Conservation (phyloP, 192 early-diverging fungal species). For the Coemansia aciculifera region DNA sequence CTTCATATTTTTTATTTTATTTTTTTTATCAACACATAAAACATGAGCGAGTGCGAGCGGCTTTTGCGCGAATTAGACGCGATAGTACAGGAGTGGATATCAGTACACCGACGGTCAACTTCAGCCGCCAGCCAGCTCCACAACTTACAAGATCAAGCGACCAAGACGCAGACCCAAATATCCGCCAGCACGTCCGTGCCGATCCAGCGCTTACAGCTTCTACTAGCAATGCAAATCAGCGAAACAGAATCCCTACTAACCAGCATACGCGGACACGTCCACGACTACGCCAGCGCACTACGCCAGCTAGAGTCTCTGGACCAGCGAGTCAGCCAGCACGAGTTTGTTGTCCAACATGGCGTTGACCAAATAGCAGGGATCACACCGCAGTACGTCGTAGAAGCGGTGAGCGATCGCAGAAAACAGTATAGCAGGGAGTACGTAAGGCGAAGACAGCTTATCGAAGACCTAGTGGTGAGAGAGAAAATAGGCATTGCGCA, state of each 20-base stretch:
- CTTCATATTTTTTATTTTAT: background rate
- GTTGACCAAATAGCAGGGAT: slow-evolving; percentile 15
- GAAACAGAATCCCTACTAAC: background rate
- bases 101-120: background rate
- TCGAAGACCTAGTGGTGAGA: background rate
- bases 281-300: background rate
- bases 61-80: slow-evolving; percentile 19
- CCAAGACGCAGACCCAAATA: slow-evolving; percentile 1
- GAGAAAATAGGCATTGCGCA: background rate
- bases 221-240: slow-evolving; percentile 1
- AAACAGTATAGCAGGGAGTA: slow-evolving; percentile 13
- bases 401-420: background rate
- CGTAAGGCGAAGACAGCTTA: background rate
- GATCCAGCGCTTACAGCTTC: background rate
- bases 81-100: slow-evolving; percentile 16
- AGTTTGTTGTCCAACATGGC: background rate
- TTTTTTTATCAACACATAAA: background rate
- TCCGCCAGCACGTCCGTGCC: background rate
- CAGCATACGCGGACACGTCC: slow-evolving; percentile 1
- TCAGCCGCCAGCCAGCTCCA: slow-evolving; percentile 7
- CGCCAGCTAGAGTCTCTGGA: background rate
- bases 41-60: slow-evolving; percentile 1
- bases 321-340: background rate
- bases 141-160: slow-evolving; percentile 11
- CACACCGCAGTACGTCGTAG: slow-evolving; percentile 8